Percentiles rank a stretch among this genome's conserved stretches.
These are phyloP conservation scores for Mucor racemosus DNA, from an alignment of 371 early-diverging fungal species.

Conservation along the genomic window DNA sequence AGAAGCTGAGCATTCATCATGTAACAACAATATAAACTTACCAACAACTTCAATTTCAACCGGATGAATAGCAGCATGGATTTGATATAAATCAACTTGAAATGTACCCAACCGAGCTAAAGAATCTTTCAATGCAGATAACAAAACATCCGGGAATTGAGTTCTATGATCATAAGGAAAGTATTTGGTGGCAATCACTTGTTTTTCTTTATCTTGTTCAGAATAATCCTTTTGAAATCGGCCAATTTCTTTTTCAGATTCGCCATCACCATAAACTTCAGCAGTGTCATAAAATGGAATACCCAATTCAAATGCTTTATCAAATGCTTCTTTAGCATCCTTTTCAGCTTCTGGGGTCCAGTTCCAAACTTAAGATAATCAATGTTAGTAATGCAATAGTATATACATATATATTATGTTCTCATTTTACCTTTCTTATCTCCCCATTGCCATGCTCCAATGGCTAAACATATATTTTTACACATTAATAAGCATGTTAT, in stretches of 20 bases:
- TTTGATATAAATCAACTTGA: conserved; percentile 72
- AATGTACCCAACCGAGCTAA: conserved; percentile 59
- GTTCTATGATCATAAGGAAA: conserved; percentile 44
- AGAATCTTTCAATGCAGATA: conserved; percentile 55
- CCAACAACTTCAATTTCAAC: conserved; percentile 54
- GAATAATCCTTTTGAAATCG: conserved; percentile 34
- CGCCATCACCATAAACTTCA: conserved; percentile 61
- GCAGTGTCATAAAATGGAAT: conserved; percentile 54
- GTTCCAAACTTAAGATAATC: conserved; percentile 31
- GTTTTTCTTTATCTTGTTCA: conserved; percentile 27
- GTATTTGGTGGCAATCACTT: conserved; percentile 61
- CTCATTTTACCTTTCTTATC: conserved; percentile 38
- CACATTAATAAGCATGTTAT: neutral
- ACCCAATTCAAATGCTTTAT: conserved; percentile 34
- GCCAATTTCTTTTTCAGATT: conserved; percentile 56
- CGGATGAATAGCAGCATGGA: conserved; percentile 71
- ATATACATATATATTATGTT: too few species aligned
- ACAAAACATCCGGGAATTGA: conserved; percentile 47
- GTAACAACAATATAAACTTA: conserved; percentile 14
- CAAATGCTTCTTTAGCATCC: conserved; percentile 48
- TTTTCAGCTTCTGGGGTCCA: conserved; percentile 46
- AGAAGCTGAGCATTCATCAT: neutral
- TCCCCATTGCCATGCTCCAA: conserved; percentile 65
- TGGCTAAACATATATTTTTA: conserved; percentile 26
- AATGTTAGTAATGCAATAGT: neutral